These are phyloP conservation scores for Magnaporthiopsis poae DNA, from an alignment of 2,329 filamentous ascomycete genomes.

Conservation along the genomic window DNA sequence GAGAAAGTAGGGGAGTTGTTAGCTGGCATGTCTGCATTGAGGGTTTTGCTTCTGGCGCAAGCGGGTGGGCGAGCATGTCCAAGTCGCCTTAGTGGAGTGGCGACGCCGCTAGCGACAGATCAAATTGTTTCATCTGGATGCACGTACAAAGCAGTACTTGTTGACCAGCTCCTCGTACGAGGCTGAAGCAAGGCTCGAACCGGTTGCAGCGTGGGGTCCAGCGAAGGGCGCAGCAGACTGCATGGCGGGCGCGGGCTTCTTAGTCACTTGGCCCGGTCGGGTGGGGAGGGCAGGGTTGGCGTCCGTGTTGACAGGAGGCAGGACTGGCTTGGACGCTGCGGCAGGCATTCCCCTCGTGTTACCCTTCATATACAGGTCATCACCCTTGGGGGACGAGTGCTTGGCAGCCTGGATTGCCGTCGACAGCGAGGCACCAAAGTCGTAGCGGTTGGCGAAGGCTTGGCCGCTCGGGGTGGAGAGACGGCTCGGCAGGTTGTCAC, in stretches of 20 bases:
- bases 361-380: constrained; percentile 48
- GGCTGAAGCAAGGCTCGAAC: constrained; percentile 61
- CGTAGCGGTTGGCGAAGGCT: constrained; percentile 85
- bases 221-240: constrained; percentile 11
- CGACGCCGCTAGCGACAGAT: neutral
- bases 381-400: constrained; percentile 31
- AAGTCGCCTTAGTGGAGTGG: neutral
- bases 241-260: constrained; percentile 11
- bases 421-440: constrained; percentile 84
- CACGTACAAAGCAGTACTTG: constrained; percentile 99
- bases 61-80: constrained; percentile 15
- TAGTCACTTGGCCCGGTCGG: neutral
- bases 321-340: constrained; percentile 8
- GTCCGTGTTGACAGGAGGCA: neutral
- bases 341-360: constrained; percentile 27
- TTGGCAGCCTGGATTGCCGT: constrained; percentile 71
- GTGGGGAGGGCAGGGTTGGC: neutral
- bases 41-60: neutral
- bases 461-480: constrained; percentile 51
- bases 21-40: constrained; percentile 27
- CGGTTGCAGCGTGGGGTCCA: constrained; percentile 17
- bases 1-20: constrained; percentile 10
- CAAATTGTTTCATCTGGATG: constrained; percentile 24
- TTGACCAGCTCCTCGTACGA: constrained; percentile 95
- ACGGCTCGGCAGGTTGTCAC: constrained; percentile 46